Conservation (phyloP, 192 early-diverging fungal genomes). For the Fimicolochytrium jonesii region DNA sequence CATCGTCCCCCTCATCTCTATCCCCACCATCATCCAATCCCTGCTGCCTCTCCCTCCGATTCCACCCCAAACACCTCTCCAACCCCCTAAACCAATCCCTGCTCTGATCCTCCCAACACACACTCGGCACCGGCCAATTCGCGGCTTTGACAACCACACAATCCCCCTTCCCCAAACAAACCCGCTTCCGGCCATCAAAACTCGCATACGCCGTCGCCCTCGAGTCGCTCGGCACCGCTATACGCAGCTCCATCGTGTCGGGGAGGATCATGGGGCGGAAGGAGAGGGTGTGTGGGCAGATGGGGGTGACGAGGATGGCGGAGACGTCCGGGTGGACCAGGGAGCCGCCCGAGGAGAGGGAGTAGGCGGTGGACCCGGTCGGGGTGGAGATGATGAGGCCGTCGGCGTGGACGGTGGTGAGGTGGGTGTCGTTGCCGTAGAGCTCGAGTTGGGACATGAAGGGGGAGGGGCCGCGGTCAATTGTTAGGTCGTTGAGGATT, state of each 20-base stretch:
- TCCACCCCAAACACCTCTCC: constrained; percentile 86
- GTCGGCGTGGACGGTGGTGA: constrained; percentile 96
- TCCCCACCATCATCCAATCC: constrained; percentile 6
- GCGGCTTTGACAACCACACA: constrained; percentile 83
- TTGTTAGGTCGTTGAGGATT: constrained; percentile 91
- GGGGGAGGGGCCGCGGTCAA: constrained; percentile 84
- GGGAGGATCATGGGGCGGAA: constrained; percentile 97
- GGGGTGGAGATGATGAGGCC: constrained; percentile 92
- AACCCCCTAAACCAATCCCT: constrained; percentile 92
- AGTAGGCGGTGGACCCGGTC: constrained; percentile 67
- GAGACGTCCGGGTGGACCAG: constrained; percentile 93
- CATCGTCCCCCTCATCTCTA: too few relatives aligned
- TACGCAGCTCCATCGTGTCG: constrained; percentile 82
- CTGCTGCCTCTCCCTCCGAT: constrained; percentile 87
- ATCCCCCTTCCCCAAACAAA: constrained; percentile 83
- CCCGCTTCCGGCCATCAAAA: constrained; percentile 91
- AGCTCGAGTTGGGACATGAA: constrained; percentile 77
- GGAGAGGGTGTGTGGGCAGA: constrained; percentile 86
- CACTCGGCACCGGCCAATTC: constrained; percentile 81
- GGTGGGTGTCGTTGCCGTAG: constrained; percentile 80
- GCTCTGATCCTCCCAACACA: constrained; percentile 64
- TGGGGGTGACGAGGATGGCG: constrained; percentile 88
- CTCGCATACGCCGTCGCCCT: constrained; percentile 88
- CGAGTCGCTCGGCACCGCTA: constrained; percentile 70
- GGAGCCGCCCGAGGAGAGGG: constrained; percentile 86